Evolutionary conservation across 768 basidiomycete genomes (phyloP).

Genomic region (Auricularia auricula-judae): DNA sequence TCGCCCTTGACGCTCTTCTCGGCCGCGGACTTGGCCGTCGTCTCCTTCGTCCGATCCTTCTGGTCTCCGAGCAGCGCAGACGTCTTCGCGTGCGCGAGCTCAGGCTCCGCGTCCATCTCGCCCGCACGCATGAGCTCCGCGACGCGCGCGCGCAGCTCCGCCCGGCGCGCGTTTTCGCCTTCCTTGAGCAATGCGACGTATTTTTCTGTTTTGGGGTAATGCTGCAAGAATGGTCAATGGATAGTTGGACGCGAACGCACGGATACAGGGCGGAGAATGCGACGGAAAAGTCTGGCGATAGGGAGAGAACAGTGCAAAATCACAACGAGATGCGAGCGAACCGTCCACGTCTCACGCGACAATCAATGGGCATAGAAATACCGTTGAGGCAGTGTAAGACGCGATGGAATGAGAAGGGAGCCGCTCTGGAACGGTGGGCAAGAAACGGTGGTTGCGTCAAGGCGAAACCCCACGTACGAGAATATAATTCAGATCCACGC

Average conservation of each 20-base stretch:
- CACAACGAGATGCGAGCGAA: no score
- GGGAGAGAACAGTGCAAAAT: no score
- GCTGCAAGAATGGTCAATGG: conserved; percentile 27
- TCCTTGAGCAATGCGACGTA: conserved; percentile 71
- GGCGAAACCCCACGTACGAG: conserved; percentile 35
- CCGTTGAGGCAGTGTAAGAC: no score
- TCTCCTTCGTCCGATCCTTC: neutral
- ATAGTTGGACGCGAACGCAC: neutral
- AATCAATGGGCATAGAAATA: no score
- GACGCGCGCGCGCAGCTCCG: conserved; percentile 50
- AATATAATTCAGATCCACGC: conserved; percentile 89
- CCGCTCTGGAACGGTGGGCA: no score
- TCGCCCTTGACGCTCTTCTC: no score
- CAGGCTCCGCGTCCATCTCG: conserved; percentile 50
- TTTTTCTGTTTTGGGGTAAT: conserved; percentile 76
- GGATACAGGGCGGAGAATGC: no score
- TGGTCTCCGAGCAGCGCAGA: neutral
- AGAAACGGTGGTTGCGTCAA: no score
- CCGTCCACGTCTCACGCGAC: no score
- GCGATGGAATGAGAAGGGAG: no score
- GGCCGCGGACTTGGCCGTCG: no score
- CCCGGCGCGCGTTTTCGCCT: conserved; percentile 30
- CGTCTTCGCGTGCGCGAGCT: conserved; percentile 25
- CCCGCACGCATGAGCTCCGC: conserved; percentile 48
- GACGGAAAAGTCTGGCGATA: no score